These are phyloP conservation scores for Catunica adiposa DNA, from an alignment of 2,329 filamentous ascomycete genomes.

Conservation along the genomic window DNA sequence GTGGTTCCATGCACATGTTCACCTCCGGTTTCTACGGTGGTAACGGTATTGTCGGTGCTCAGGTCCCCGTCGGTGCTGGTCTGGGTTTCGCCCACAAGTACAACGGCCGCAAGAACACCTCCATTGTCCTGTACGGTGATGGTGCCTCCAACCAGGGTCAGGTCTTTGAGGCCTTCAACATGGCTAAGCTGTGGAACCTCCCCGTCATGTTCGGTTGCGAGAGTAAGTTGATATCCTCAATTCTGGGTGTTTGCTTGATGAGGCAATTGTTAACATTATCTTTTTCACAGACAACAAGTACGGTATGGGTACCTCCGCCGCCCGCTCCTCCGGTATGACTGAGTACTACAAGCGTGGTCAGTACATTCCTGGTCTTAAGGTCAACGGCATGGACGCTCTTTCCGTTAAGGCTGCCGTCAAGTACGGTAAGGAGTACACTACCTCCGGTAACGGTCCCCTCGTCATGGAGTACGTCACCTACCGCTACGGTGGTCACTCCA, in stretches of 20 bases:
- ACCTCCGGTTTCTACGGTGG: constrained; percentile 93
- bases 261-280: background rate
- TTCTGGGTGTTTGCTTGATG: background rate
- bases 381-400: constrained; percentile 98
- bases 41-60: constrained; percentile 97
- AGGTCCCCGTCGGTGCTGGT: constrained; percentile 92
- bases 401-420: constrained; percentile 92
- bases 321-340: constrained; percentile 84
- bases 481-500: constrained; percentile 97
- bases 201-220: constrained; percentile 94
- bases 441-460: constrained; percentile 72
- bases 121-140: constrained; percentile 87
- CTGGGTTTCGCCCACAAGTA: constrained; percentile 97
- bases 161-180: constrained; percentile 99
- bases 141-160: constrained; percentile 98
- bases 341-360: constrained; percentile 99
- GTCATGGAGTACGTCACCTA: constrained; percentile 99
- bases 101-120: constrained; percentile 67
- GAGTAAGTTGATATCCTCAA: constrained; percentile 45
- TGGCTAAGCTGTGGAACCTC: constrained; percentile 98
- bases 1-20: constrained; percentile 99
- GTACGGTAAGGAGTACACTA: constrained; percentile 80
- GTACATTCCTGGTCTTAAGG: constrained; percentile 98
- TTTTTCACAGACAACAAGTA: constrained; percentile 87
- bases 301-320: constrained; percentile 95